Conservation (phyloP, 2,329 filamentous ascomycete species). For the Sphaerulina musiva region DNA sequence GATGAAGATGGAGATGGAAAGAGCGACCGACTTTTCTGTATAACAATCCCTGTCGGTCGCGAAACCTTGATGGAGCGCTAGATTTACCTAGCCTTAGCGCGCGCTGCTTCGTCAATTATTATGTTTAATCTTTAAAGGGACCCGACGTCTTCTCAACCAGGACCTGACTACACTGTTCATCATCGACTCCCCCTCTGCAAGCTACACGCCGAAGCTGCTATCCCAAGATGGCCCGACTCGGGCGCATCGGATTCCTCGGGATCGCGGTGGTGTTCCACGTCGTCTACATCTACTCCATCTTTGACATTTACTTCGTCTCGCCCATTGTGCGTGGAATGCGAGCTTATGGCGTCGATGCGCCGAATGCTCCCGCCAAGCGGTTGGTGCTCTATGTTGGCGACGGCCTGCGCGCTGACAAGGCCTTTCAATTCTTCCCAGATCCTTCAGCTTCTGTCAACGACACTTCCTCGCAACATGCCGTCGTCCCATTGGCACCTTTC, state of each 20-base stretch:
- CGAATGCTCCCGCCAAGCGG: conserved; percentile 72
- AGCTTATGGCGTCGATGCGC: conserved; percentile 62
- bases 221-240: conserved; percentile 47
- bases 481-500: conserved; percentile 81
- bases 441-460: conserved; percentile 58
- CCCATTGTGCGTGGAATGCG: conserved; percentile 95
- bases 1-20: too few species aligned
- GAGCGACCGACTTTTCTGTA: too few species aligned
- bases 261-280: conserved; percentile 89
- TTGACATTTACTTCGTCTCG: conserved; percentile 98
- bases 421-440: conserved; percentile 87
- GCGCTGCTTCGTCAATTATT: too few species aligned
- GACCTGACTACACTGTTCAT: too few species aligned
- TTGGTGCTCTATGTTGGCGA: conserved; percentile 93
- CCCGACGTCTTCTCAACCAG: too few species aligned
- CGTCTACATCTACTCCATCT: conserved; percentile 90
- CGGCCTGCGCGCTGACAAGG: conserved; percentile 92
- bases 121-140: too few species aligned
- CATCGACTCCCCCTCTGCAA: too few species aligned
- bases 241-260: conserved; percentile 75
- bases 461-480: conserved; percentile 57
- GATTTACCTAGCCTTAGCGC: too few species aligned
- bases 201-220: not conserved
- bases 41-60: too few species aligned
- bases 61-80: too few species aligned